Conservation (phyloP, 192 early-diverging fungal genomes). For the Paraglomus brasilianum region DNA sequence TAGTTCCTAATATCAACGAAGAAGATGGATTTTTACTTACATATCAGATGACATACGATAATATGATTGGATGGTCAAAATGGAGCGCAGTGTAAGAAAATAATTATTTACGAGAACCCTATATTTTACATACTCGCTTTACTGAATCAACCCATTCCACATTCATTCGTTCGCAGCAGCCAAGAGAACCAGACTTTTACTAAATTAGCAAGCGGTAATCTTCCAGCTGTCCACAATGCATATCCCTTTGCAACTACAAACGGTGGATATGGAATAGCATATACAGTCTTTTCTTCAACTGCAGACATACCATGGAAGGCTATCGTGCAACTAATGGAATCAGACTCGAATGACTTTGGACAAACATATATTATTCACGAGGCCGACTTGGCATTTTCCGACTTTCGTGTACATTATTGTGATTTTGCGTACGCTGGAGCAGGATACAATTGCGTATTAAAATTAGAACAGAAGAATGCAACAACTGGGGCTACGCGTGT, state of each 20-base stretch:
- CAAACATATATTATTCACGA: neutral
- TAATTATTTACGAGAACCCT: too few species aligned
- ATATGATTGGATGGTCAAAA: conserved; percentile 5
- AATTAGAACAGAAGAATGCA: neutral
- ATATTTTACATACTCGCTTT: too few species aligned
- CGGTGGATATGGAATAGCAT: conserved; percentile 8
- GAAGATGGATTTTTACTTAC: neutral
- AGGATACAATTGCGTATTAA: neutral
- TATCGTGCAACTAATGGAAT: neutral
- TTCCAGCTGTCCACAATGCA: neutral
- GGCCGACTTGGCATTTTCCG: neutral
- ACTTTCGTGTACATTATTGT: neutral
- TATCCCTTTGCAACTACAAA: conserved; percentile 1
- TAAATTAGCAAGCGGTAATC: neutral
- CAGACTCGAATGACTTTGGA: neutral
- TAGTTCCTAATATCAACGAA: neutral
- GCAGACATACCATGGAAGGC: neutral
- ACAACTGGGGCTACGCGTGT: neutral
- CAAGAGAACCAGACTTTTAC: neutral
- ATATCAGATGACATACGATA: neutral
- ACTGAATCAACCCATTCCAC: neutral
- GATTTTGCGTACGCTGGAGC: neutral
- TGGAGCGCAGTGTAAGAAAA: neutral
- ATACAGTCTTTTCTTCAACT: neutral
- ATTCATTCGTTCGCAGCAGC: neutral